phyloP scores from a whole-genome alignment of 331 rosid species.

The Saraca asoca region DNA sequence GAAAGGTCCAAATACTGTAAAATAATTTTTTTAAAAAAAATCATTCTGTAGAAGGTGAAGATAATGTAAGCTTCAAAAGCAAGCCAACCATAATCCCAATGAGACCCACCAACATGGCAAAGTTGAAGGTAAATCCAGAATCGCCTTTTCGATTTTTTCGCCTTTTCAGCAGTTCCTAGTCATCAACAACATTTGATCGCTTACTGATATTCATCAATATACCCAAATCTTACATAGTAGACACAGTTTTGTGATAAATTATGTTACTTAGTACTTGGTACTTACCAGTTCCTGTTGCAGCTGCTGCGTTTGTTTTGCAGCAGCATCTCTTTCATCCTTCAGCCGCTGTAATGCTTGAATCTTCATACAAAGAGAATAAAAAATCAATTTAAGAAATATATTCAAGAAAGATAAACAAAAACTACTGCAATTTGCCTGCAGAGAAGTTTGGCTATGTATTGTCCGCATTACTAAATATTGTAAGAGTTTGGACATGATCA shows the following conservation, averaged over 20 bases:
- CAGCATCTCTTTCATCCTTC: constrained; percentile 84
- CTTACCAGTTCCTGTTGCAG: constrained; percentile 88
- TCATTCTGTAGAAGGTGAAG: constrained; percentile 58
- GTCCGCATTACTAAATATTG: constrained; percentile 17
- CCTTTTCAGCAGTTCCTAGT: constrained; percentile 73
- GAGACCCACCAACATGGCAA: constrained; percentile 71
- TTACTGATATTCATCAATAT: constrained; percentile 8
- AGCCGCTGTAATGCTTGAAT: constrained; percentile 56
- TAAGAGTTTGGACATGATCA: constrained; percentile 2
- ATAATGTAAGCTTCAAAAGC: constrained; percentile 66
- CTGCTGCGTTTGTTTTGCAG: constrained; percentile 65
- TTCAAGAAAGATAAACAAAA: constrained; percentile 24
- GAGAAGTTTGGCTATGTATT: constrained; percentile 3
- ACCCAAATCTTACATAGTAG: constrained; percentile 1
- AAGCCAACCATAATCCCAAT: constrained; percentile 81
- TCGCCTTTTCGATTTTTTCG: constrained; percentile 57
- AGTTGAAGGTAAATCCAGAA: constrained; percentile 73
- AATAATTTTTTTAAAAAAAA: not conserved
- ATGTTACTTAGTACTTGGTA: constrained; percentile 8
- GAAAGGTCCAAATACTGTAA: constrained; percentile 35
- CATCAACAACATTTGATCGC: constrained; percentile 13
- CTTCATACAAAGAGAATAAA: constrained; percentile 32
- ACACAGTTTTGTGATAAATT: constrained; percentile 11
- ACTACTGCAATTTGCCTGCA: constrained; percentile 11
- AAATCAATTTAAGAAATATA: constrained; percentile 12